Evolutionary conservation across 2,329 filamentous ascomycete genomes (phyloP), one percentile per base, ranked within the genome.

Genomic region (Aspergillus pseudonomiae): DNA sequence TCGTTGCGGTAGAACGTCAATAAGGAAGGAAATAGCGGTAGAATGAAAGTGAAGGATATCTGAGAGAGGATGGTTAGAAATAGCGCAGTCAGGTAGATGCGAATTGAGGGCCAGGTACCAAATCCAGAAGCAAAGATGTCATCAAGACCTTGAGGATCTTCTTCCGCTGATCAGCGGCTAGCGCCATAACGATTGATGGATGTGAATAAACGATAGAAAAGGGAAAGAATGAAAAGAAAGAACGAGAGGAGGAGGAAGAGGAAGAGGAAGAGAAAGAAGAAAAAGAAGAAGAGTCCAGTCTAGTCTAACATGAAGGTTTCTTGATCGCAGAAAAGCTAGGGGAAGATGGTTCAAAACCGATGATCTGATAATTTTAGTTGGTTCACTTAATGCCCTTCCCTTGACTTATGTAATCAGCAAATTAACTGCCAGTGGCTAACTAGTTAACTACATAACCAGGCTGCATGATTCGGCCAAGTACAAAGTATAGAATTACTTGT

Each of bases 11-110:
- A 99, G 86, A 97, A 98, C 73, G 96, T 91, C 79, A 98, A 90
- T 52, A 99, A 90, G 63, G 93, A 94, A 9, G 94, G 95, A 77
- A 98, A 99, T 41, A 99, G 88, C 0, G 95, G 95, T 10, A 99
- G 89, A 75, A 98, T 98, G 77, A 99, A 97, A 34, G 95, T 99
- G 78, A 99, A 99, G 61, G 94, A 97, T 73, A 98, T 92, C 94
- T 97, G 70, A 7, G 60, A 32, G 41, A 36, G n/a, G 30, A 43
- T 19, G 54, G n/a, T 63, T 61, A 63, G 52, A 53, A 53, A 32
- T 14, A 30, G n/a, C 24, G 28, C 41, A 12, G 30, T n/a, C 16
- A 21, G 14, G 12, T 46, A 26, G 14, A 39, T 14, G 16, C 43
- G 28, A 19, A 54, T 56, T 30, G 61, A 53, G 34, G 43, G 50